Base-by-base conservation (phyloP, 2,329 filamentous ascomycete genomes). In the Penicillium sp. region DNA sequence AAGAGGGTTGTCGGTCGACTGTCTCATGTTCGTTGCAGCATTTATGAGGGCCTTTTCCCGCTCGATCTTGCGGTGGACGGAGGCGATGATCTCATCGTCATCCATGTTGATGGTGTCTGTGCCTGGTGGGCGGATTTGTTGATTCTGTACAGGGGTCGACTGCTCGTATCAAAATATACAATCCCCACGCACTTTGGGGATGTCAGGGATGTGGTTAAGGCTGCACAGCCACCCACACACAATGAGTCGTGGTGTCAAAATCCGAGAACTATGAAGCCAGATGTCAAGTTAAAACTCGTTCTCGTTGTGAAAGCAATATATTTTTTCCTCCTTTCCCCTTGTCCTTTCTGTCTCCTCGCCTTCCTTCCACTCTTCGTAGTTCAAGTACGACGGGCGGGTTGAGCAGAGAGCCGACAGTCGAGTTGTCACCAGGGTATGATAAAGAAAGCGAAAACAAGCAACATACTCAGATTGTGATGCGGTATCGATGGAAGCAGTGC, bases 61-160 rank as follows among this genome's bases (percentile, higher is more conserved):
- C 81, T 97, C 91, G 76, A 99, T 97, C 88, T 99, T 97, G 80
- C 87, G 89, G 78, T 89, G 86, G 78, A 99, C 91, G 74, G 91
- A 89, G 76, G 85, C 85, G 76, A 86, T 81, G 63, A 84, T 80
- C 65, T 84, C 81, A 69, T 86, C 82, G 71, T 78, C 79, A 61
- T 78, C 79, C 78, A 85, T 85, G 70, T 64, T 78, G 73, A 72
- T 35, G 26, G n/a, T 28, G 24, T 12, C 30, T 24, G 26, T 55
- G 52, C 28, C 21, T 26, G 28, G 42, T 20, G 20, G 28, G 5
- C 23, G 14, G 8, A 38, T 9, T 53, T 47, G 20, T 33, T 20
- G 21, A 38, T 46, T 20, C 28, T 20, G 40, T 21, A 35, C 40
- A 30, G 50, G 28, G 33, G 30, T 16, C 28, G 30, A 40, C 30